Percentiles rank a stretch among this genome's conserved stretches.
Conservation (phyloP, 2,329 filamentous ascomycete genomes). For the Fusarium avenaceum region DNA sequence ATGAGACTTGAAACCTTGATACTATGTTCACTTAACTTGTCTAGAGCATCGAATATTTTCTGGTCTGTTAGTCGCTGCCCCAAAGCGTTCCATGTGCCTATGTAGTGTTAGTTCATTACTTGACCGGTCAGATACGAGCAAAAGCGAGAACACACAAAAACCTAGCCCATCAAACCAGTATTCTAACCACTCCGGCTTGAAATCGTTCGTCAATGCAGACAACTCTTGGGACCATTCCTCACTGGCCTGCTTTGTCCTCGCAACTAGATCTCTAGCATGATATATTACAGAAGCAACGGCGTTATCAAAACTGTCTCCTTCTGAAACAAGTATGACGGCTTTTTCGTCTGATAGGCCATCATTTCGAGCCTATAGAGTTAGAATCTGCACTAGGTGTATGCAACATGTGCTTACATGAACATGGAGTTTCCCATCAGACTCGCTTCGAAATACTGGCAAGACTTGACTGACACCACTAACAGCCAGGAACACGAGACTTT, state of each 20-base stretch:
- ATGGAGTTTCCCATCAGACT: conserved; percentile 73
- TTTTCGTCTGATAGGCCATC: conserved; percentile 71
- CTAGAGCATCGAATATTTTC: conserved; percentile 81
- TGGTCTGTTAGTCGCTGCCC: conserved; percentile 86
- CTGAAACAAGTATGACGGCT: conserved; percentile 76
- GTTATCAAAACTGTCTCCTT: conserved; percentile 79
- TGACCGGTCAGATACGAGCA: not conserved
- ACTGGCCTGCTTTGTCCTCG: conserved; percentile 58
- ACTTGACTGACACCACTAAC: conserved; percentile 81
- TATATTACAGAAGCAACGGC: conserved; percentile 88
- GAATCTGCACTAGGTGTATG: conserved; percentile 10
- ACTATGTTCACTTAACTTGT: conserved; percentile 75
- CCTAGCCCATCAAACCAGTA: conserved; percentile 94
- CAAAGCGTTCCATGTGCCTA: conserved; percentile 91
- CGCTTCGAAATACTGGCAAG: conserved; percentile 76
- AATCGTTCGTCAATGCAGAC: conserved; percentile 60
- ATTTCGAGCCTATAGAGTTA: conserved; percentile 68
- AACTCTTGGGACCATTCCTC: conserved; percentile 62
- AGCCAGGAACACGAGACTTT: conserved; percentile 82
- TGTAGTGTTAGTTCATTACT: conserved; percentile 30
- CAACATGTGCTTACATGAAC: conserved; percentile 65
- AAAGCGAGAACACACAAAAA: conserved; percentile 73
- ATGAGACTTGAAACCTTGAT: conserved; percentile 89
- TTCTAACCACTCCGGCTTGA: conserved; percentile 78
- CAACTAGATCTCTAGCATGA: conserved; percentile 75